phyloP scores from a whole-genome alignment of 108 stramenopile genomes.

The Bacterosira constricta region DNA sequence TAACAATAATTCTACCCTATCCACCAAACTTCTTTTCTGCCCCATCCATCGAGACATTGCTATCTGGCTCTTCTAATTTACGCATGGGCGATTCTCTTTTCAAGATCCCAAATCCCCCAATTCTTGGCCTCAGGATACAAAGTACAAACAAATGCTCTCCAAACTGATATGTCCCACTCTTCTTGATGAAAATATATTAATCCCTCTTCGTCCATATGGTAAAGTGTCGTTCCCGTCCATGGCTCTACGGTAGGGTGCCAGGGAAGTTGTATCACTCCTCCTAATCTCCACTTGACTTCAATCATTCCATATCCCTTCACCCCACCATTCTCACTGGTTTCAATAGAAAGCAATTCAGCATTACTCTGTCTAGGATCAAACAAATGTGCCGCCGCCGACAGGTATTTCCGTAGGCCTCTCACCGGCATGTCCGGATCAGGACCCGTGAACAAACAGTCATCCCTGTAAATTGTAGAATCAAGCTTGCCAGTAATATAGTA shows the following conservation, averaged over 20 bases:
- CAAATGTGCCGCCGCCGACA: slow-evolving; percentile 74
- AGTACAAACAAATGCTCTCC: slow-evolving; percentile 75
- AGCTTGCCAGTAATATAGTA: slow-evolving; percentile 88
- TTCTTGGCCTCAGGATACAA: slow-evolving; percentile 48
- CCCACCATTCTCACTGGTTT: slow-evolving; percentile 9
- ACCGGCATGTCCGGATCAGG: slow-evolving; percentile 94
- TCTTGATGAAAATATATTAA: slow-evolving; percentile 70
- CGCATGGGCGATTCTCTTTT: background rate
- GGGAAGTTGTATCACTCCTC: slow-evolving; percentile 59
- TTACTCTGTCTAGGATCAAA: slow-evolving; percentile 63
- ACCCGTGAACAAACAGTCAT: slow-evolving; percentile 82
- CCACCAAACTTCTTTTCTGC: background rate
- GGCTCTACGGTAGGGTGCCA: slow-evolving; percentile 74
- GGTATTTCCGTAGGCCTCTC: slow-evolving; percentile 75
- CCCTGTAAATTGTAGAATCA: slow-evolving; percentile 73
- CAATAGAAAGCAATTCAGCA: slow-evolving; percentile 53
- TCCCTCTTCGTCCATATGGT: slow-evolving; percentile 68
- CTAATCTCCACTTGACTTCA: slow-evolving; percentile 61
- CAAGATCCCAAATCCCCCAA: slow-evolving; percentile 19
- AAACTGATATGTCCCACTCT: slow-evolving; percentile 72
- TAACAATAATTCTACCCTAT: no score
- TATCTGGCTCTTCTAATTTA: no score
- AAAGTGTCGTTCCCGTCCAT: slow-evolving; percentile 69
- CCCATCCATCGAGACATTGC: background rate
- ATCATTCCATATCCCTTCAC: slow-evolving; percentile 28